phyloP scores from a whole-genome alignment of 805 yeast species.

The Huiozyma sinensis region DNA sequence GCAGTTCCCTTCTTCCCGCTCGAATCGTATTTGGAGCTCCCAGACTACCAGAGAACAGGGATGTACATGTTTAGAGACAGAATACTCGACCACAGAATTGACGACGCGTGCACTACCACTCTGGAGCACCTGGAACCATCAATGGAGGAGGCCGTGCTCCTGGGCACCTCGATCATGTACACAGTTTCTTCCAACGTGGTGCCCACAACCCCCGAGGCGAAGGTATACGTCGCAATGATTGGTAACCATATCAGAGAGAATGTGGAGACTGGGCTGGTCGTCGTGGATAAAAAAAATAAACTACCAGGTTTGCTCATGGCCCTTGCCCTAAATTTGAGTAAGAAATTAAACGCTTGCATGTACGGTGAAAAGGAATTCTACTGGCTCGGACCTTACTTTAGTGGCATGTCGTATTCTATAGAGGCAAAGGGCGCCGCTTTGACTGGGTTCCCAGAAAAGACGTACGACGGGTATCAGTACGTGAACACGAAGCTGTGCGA shows the following conservation, averaged over 20 bases:
- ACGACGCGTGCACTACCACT: not conserved
- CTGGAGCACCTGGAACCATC: not conserved
- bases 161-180: not conserved
- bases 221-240: not conserved
- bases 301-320: not conserved
- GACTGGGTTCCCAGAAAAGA: slow-evolving; percentile 1
- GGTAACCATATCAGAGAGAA: not conserved
- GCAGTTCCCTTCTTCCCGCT: slow-evolving; percentile 35
- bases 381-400: slow-evolving; percentile 1
- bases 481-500: not conserved
- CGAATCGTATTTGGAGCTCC: slow-evolving; percentile 19
- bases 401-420: not conserved
- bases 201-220: not conserved
- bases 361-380: slow-evolving; percentile 1
- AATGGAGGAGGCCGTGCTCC: not conserved
- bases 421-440: slow-evolving; percentile 1
- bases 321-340: not conserved
- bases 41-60: slow-evolving; percentile 14
- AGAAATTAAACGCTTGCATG: not conserved
- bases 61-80: not conserved
- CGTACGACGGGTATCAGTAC: not conserved
- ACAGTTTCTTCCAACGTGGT: slow-evolving; percentile 1
- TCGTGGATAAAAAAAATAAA: not conserved
- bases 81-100: not conserved
- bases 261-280: slow-evolving; percentile 1